A percentile compares a stretch with the other conserved stretches of the same genome.
These are phyloP conservation scores for Hyphodiscus sp. DNA, from an alignment of 2,329 filamentous ascomycete genomes.

Conservation along the genomic window DNA sequence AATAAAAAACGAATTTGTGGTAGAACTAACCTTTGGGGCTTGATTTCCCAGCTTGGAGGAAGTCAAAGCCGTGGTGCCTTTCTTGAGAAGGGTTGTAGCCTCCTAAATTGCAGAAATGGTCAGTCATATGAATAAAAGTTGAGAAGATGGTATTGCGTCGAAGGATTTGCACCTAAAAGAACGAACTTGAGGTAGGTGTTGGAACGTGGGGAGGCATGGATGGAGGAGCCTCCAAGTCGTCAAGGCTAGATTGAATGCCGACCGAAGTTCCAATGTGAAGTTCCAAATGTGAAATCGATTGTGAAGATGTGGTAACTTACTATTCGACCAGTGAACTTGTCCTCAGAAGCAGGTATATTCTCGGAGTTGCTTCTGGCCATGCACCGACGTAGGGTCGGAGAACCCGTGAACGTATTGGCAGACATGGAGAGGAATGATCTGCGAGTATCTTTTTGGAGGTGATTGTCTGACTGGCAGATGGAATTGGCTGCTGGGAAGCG, in stretches of 20 bases:
- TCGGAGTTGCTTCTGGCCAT: conserved; percentile 33
- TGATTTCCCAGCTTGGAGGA: conserved; percentile 52
- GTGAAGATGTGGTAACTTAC: background rate
- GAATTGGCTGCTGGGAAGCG: conserved; percentile 8
- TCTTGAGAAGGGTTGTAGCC: conserved; percentile 25
- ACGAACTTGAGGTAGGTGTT: background rate
- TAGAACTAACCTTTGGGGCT: conserved; percentile 42
- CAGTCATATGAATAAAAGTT: conserved; percentile 4
- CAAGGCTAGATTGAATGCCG: background rate
- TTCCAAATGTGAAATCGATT: background rate
- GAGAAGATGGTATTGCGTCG: background rate
- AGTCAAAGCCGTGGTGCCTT: conserved; percentile 38
- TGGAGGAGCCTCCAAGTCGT: background rate
- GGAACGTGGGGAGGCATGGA: background rate
- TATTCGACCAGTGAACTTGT: conserved; percentile 12
- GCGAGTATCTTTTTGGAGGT: conserved; percentile 6
- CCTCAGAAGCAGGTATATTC: conserved; percentile 18
- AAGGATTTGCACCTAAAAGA: background rate
- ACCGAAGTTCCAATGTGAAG: background rate
- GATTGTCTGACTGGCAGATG: conserved; percentile 14
- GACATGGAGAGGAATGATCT: conserved; percentile 33
- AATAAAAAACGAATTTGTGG: background rate
- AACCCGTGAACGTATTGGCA: conserved; percentile 34
- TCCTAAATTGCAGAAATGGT: conserved; percentile 18
- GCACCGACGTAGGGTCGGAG: conserved; percentile 35